Conservation (phyloP, 805 yeast genomes). For the Ogataea henricii region DNA sequence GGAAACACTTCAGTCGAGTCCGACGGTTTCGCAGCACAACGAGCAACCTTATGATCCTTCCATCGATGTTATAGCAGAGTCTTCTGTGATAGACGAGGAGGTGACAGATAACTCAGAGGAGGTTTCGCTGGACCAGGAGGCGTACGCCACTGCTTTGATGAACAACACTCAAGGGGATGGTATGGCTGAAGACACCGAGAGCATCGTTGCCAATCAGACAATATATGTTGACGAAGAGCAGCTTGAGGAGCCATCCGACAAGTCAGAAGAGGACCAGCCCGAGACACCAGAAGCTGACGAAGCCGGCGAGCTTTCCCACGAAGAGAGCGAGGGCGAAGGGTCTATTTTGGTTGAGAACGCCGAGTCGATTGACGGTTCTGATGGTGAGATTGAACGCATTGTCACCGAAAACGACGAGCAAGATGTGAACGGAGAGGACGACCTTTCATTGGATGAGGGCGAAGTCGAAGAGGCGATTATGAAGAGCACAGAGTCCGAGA, state of each 20-base stretch:
- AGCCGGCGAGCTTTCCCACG: conserved; percentile 13
- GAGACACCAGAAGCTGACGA: background rate
- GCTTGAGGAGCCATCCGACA: conserved; percentile 3
- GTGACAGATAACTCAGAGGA: conserved; percentile 11
- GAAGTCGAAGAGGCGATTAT: conserved; percentile 12
- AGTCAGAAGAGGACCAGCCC: conserved; percentile 5
- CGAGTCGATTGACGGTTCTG: conserved; percentile 10
- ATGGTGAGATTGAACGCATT: conserved; percentile 12
- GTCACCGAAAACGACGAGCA: conserved; percentile 9
- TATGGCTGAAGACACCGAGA: conserved; percentile 14
- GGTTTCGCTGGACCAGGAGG: conserved; percentile 25
- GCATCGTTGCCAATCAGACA: conserved; percentile 28
- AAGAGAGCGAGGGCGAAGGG: conserved; percentile 10
- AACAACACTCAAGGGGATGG: conserved; percentile 22
- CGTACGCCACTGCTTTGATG: conserved; percentile 29
- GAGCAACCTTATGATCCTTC: conserved; percentile 7
- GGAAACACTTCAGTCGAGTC: conserved; percentile 3
- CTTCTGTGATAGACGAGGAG: conserved; percentile 26
- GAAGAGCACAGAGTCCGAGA: background rate
- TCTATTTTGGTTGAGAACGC: conserved; percentile 4
- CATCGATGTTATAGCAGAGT: conserved; percentile 28
- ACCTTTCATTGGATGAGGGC: conserved; percentile 10
- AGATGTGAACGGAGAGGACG: background rate
- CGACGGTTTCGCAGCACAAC: background rate
- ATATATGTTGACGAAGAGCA: conserved; percentile 25